Conservation (phyloP, 495 filamentous ascomycete species). For the Hamigera avellanea region DNA sequence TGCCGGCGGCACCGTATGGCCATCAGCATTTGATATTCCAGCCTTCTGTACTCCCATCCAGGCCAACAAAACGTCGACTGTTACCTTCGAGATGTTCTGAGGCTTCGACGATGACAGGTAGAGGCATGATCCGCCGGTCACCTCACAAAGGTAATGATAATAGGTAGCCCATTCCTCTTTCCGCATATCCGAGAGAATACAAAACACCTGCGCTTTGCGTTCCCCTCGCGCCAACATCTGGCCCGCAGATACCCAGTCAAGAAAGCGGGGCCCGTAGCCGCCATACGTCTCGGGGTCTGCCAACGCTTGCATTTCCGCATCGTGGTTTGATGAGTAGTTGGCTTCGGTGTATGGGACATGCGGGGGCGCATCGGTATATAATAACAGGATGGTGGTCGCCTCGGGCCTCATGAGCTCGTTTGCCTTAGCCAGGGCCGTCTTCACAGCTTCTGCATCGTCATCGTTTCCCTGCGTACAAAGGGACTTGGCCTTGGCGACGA, state of each 20-base stretch:
- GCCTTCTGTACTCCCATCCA: conserved; percentile 37
- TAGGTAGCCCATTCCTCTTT: conserved; percentile 1
- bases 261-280: conserved; percentile 17
- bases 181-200: conserved; percentile 10
- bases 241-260: conserved; percentile 28
- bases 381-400: conserved; percentile 31
- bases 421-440: conserved; percentile 31
- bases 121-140: conserved; percentile 28
- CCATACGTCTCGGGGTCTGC: conserved; percentile 9
- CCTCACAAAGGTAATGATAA: conserved; percentile 24
- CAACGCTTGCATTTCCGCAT: conserved; percentile 7
- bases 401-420: conserved; percentile 30
- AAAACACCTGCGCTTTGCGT: conserved; percentile 28
- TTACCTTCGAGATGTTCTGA: conserved; percentile 24
- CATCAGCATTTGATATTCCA: conserved; percentile 1
- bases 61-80: conserved; percentile 27
- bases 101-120: conserved; percentile 8
- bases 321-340: not conserved
- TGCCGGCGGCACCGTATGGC: conserved; percentile 4
- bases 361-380: conserved; percentile 38
- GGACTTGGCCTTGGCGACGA: conserved; percentile 1
- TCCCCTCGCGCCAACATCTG: conserved; percentile 13
- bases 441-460: conserved; percentile 31
- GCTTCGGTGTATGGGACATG: conserved; percentile 7
- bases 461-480: conserved; percentile 11